phyloP scores from a whole-genome alignment of 164 flowering plant genomes.

The Akebia trifoliata region DNA sequence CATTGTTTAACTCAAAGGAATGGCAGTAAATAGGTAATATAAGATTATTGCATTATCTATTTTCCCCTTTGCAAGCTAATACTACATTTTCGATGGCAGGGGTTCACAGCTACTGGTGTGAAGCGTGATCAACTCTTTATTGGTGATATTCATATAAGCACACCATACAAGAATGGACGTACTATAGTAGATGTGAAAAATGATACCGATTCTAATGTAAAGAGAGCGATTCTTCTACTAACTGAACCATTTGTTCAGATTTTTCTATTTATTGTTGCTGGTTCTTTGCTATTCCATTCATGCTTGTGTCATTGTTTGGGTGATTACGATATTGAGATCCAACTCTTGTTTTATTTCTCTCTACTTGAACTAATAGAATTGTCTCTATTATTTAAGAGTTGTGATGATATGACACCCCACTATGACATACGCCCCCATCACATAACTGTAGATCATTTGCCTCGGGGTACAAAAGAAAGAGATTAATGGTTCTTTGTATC shows the following conservation, averaged over 20 bases:
- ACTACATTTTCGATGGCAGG: constrained; percentile 29
- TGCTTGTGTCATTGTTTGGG: constrained; percentile 1
- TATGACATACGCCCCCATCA: too few relatives aligned
- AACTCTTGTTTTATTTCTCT: too few relatives aligned
- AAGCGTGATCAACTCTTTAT: constrained; percentile 52
- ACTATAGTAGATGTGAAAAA: constrained; percentile 64
- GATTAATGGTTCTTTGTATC: too few relatives aligned
- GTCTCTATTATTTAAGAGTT: too few relatives aligned
- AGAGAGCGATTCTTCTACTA: constrained; percentile 15
- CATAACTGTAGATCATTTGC: too few relatives aligned
- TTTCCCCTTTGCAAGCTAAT: neutral
- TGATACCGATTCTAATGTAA: constrained; percentile 69
- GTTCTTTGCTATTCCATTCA: neutral
- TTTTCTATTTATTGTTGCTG: neutral
- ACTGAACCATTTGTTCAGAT: neutral
- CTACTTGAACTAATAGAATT: too few relatives aligned
- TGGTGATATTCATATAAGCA: constrained; percentile 67
- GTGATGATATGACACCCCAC: too few relatives aligned
- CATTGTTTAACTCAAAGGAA: neutral
- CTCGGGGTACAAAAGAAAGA: too few relatives aligned
- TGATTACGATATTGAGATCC: too few relatives aligned
- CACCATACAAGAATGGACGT: constrained; percentile 47
- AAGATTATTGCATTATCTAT: neutral
- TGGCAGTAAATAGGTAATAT: too few relatives aligned
- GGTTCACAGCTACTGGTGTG: constrained; percentile 57